Percentiles rank a stretch among this genome's conserved stretches.
Conservation (phyloP, 2,329 filamentous ascomycete genomes). For the Aurifilum marmelostoma region DNA sequence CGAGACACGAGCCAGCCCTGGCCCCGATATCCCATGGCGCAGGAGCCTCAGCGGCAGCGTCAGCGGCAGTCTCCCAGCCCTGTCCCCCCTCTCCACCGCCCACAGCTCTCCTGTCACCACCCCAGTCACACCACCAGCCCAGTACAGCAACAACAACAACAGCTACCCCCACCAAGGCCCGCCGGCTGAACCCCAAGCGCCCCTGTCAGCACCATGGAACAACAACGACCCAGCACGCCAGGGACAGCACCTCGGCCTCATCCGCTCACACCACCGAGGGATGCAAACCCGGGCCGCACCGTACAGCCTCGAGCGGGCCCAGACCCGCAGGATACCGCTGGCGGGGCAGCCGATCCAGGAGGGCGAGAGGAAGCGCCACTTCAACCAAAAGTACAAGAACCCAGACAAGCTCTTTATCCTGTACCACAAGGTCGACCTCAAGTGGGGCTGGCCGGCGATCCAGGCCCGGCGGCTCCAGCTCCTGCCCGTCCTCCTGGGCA, state of each 20-base stretch:
- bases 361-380: constrained; percentile 24
- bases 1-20: constrained; percentile 14
- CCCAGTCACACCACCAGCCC: constrained; percentile 11
- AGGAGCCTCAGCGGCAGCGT: constrained; percentile 21
- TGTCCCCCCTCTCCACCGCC: constrained; percentile 24
- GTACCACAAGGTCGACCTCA: constrained; percentile 27
- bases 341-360: not conserved
- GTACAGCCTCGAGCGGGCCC: not conserved
- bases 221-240: not conserved
- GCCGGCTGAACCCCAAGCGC: not conserved
- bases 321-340: not conserved
- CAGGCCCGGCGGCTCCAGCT: constrained; percentile 23
- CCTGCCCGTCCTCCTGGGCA: constrained; percentile 23
- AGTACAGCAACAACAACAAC: not conserved
- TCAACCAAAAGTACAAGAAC: constrained; percentile 28
- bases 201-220: not conserved
- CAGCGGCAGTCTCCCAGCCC: constrained; percentile 16
- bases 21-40: constrained; percentile 15
- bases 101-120: constrained; percentile 12
- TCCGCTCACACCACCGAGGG: constrained; percentile 15
- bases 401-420: constrained; percentile 29
- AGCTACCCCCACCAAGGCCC: not conserved
- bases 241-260: not conserved
- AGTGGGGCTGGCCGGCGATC: constrained; percentile 27
- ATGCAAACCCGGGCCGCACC: constrained; percentile 11